Base-by-base conservation (phyloP, 2,329 filamentous ascomycete genomes). In the Aspergillus aculeatus region DNA sequence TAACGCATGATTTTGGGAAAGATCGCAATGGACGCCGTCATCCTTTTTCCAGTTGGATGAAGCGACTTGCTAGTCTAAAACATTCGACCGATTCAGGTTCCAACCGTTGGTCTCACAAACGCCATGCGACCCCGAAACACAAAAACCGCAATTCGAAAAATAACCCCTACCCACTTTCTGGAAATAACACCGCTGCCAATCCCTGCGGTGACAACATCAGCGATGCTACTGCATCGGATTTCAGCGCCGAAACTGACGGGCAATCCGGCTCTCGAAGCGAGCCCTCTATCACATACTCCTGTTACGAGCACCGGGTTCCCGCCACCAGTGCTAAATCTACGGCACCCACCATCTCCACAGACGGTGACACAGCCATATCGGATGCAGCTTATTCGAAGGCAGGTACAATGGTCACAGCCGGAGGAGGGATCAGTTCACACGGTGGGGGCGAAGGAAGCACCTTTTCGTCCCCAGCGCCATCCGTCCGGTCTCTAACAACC, bases 21-120 rank as follows among this genome's bases (percentile, higher is more conserved):
- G 89, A 92, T 75, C 85, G 87, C 66, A 82, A 87, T 71, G 85
- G 84, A 68, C 89, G 92, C 66, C 89, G 92, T 68, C 87, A 91
- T 64, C 94, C 93, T 24, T 98, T 98, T 73, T 86, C 93, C 50
- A 91, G 88, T 67, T 96, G 94, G 90, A 92, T 99, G 82, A 96
- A 93, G 82, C 93, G 93, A 71, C 85, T 98, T 59, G 88, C 92
- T 62, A 94, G 89, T 74, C 89, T 96, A 78, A 97, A 96, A 76
- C 83, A 80, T 58, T 88, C 87, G 4, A 89, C 88, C 32, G 86
- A 86, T 61, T 76, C 81, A 16, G 67, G 69, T 63, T 63, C 72
- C 66, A 60, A 71, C 48, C 70, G 71, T 51, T 75, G 73, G 65
- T 73, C 75, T 14, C 77, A 80, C 62, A 78, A 76, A 62, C 74